Evolutionary conservation across 495 filamentous ascomycete genomes (phyloP).

Genomic region (Hypoxylon subgilvum): DNA sequence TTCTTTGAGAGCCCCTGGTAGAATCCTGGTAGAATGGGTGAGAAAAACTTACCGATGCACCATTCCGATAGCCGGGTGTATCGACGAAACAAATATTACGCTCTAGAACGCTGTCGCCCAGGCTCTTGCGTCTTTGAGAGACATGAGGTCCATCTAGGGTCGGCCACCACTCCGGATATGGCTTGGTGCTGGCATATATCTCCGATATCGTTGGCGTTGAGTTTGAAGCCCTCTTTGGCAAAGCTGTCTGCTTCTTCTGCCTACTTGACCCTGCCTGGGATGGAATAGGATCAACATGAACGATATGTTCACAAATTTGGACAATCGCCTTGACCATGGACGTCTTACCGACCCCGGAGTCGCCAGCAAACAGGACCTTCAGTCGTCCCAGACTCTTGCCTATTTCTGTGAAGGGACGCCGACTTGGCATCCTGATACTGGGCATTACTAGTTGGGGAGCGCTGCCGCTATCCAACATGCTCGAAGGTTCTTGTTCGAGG

Average conservation of each 20-base stretch:
- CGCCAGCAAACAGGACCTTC: conserved; percentile 87
- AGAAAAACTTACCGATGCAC: conserved; percentile 62
- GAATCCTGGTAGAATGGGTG: not conserved
- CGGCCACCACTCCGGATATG: conserved; percentile 96
- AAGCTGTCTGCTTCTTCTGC: conserved; percentile 24
- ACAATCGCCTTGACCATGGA: conserved; percentile 92
- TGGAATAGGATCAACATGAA: conserved; percentile 85
- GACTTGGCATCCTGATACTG: conserved; percentile 91
- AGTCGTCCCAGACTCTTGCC: conserved; percentile 84
- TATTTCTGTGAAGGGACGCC: conserved; percentile 86
- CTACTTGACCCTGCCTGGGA: conserved; percentile 39
- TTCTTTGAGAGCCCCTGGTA: not conserved
- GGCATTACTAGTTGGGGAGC: conserved; percentile 96
- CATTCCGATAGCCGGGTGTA: conserved; percentile 74
- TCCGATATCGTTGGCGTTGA: conserved; percentile 69
- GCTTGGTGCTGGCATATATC: conserved; percentile 88
- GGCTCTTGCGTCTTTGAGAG: conserved; percentile 75
- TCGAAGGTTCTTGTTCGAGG: conserved; percentile 41
- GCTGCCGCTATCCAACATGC: conserved; percentile 58
- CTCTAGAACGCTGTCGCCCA: conserved; percentile 83
- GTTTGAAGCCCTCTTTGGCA: conserved; percentile 30
- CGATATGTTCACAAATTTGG: conserved; percentile 93
- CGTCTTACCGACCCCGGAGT: conserved; percentile 84
- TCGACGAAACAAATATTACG: conserved; percentile 96
- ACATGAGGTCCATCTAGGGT: conserved; percentile 77